Conservation (phyloP, 805 yeast genomes). For the Lachancea fermentati region DNA sequence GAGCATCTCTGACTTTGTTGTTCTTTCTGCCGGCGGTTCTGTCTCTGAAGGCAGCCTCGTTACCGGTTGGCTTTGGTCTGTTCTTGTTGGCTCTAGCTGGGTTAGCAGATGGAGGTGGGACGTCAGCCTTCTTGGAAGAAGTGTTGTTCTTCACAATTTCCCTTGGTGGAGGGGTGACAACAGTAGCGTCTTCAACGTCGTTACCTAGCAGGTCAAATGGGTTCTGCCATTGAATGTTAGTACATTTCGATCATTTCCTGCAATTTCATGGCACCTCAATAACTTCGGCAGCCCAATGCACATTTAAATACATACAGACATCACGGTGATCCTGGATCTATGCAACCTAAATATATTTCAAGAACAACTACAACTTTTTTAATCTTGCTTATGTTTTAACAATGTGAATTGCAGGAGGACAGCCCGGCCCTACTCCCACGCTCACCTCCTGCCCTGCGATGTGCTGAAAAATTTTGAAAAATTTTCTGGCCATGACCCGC, state of each 20-base stretch:
- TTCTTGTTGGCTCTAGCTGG: conserved; percentile 71
- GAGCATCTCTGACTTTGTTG: conserved; percentile 44
- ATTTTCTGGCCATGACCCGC: conserved; percentile 1
- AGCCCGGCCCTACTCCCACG: not conserved
- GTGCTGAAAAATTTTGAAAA: conserved; percentile 1
- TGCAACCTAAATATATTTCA: not conserved
- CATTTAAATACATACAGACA: not conserved
- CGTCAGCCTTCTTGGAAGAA: conserved; percentile 82
- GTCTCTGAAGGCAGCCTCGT: conserved; percentile 80
- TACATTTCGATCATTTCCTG: not conserved
- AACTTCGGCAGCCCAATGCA: not conserved
- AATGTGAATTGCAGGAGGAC: conserved; percentile 1
- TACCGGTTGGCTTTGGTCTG: conserved; percentile 69
- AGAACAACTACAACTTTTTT: not conserved
- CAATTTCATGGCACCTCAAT: not conserved
- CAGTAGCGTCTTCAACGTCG: conserved; percentile 78
- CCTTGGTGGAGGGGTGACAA: conserved; percentile 50
- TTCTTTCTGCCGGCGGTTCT: conserved; percentile 63
- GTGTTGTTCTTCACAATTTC: conserved; percentile 78
- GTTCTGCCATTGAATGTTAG: conserved; percentile 41
- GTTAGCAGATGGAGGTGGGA: conserved; percentile 75
- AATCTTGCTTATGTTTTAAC: not conserved
- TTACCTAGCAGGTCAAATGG: conserved; percentile 78
- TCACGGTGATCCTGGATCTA: not conserved
- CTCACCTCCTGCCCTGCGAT: not conserved